Evolutionary conservation across 345 rosid genomes (phyloP).

Genomic region (Gossypium stocksii): DNA sequence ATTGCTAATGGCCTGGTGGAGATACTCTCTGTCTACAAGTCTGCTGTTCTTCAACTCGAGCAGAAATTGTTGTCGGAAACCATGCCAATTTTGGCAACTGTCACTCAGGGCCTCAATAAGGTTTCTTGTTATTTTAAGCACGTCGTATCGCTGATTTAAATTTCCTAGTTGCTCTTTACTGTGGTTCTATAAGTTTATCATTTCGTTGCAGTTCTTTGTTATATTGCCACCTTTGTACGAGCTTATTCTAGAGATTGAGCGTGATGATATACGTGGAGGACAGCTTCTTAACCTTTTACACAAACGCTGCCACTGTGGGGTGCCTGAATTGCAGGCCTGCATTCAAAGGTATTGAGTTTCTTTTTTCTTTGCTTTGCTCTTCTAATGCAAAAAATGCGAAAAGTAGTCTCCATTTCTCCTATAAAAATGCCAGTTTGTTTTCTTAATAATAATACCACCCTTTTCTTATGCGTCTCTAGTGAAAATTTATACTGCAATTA

Average conservation of each 20-base stretch:
- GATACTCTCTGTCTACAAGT: constrained; percentile 75
- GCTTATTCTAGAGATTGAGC: constrained; percentile 86
- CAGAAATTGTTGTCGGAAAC: constrained; percentile 76
- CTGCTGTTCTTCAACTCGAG: constrained; percentile 88
- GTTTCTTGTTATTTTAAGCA: constrained; percentile 25
- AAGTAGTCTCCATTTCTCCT: background rate
- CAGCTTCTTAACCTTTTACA: constrained; percentile 81
- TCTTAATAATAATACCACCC: background rate
- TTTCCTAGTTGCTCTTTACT: background rate
- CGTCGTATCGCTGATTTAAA: background rate
- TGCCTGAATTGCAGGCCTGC: constrained; percentile 91
- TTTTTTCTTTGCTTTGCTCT: background rate
- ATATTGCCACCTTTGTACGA: constrained; percentile 85
- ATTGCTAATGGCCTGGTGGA: constrained; percentile 92
- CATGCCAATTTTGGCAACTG: constrained; percentile 71
- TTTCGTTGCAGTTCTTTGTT: constrained; percentile 62
- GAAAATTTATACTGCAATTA: background rate
- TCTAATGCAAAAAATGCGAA: background rate
- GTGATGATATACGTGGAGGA: constrained; percentile 85
- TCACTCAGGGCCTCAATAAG: constrained; percentile 92
- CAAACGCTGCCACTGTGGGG: constrained; percentile 91
- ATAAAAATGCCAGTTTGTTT: background rate
- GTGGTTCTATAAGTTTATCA: background rate
- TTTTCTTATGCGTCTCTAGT: background rate
- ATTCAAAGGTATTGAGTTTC: constrained; percentile 64